A percentile compares a stretch with the other conserved stretches of the same genome.
Conservation (phyloP, 2,329 filamentous ascomycete species). For the Didymella glomerata region DNA sequence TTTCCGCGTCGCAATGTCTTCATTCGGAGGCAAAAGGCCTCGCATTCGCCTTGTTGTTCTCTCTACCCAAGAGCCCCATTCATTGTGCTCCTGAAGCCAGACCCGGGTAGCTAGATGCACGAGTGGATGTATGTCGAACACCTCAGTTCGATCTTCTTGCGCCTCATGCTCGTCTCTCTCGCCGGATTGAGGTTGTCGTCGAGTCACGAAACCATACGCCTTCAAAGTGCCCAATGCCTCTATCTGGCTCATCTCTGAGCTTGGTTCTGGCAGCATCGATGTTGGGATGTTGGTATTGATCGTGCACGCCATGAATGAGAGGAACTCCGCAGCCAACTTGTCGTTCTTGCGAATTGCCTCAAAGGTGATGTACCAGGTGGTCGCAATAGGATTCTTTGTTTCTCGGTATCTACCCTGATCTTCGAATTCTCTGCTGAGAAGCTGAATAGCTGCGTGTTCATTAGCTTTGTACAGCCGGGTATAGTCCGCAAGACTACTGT, state of each 20-base stretch:
- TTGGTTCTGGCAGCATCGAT: not conserved
- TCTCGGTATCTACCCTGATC: slow-evolving; percentile 43
- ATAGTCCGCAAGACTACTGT: not conserved
- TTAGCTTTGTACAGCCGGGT: not conserved
- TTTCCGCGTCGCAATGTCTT: not conserved
- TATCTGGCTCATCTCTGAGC: not conserved
- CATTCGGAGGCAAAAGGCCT: not conserved
- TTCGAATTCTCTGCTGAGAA: slow-evolving; percentile 30
- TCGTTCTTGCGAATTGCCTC: not conserved
- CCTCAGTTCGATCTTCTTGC: not conserved
- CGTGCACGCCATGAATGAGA: not conserved
- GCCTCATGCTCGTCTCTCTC: not conserved
- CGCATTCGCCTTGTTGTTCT: not conserved
- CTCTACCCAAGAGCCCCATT: not conserved
- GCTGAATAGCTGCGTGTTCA: not conserved
- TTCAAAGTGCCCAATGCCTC: not conserved
- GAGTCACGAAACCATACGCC: not conserved
- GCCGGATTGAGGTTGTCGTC: not conserved
- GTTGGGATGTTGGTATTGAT: not conserved
- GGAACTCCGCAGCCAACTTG: not conserved
- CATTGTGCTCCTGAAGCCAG: not conserved
- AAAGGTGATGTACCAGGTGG: slow-evolving; percentile 52
- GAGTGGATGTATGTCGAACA: not conserved
- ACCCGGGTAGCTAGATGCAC: not conserved
- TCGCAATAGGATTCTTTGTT: slow-evolving; percentile 44